Conservation (phyloP, 2,329 filamentous ascomycete species). For the Ceratocystis smalleyi region DNA sequence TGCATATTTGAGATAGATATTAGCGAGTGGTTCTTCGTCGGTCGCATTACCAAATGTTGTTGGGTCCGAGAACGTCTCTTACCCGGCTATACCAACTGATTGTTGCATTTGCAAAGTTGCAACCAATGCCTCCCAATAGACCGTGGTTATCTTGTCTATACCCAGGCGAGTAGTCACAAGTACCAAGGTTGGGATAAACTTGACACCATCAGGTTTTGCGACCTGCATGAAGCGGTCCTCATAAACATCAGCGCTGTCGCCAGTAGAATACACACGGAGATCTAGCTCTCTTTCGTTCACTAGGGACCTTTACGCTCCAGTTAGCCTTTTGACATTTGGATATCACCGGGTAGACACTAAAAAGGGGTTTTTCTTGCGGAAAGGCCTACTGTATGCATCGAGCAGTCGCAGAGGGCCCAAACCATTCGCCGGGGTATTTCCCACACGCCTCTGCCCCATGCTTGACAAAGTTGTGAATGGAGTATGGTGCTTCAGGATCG, state of each 20-base stretch:
- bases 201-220: slow-evolving; percentile 49
- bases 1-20: slow-evolving; percentile 4
- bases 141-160: slow-evolving; percentile 83
- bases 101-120: slow-evolving; percentile 72
- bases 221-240: slow-evolving; percentile 72
- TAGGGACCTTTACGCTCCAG: slow-evolving; percentile 45
- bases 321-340: not conserved
- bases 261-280: slow-evolving; percentile 74
- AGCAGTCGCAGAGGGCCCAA: slow-evolving; percentile 91
- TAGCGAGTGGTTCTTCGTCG: not conserved
- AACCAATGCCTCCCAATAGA: slow-evolving; percentile 90
- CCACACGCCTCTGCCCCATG: slow-evolving; percentile 77
- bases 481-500: slow-evolving; percentile 71
- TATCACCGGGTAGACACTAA: no score
- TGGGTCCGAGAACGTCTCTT: slow-evolving; percentile 22
- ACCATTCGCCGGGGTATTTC: slow-evolving; percentile 95
- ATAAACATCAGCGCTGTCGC: slow-evolving; percentile 82
- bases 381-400: slow-evolving; percentile 71
- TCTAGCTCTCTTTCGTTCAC: slow-evolving; percentile 48
- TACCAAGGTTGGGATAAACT: slow-evolving; percentile 72
- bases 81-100: slow-evolving; percentile 93
- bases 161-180: slow-evolving; percentile 78
- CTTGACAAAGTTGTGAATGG: slow-evolving; percentile 83
- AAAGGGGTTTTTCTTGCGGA: no score
- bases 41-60: not conserved